Evolutionary conservation across 2,329 filamentous ascomycete genomes (phyloP).

Genomic region (Clarireedia homoeocarpa): DNA sequence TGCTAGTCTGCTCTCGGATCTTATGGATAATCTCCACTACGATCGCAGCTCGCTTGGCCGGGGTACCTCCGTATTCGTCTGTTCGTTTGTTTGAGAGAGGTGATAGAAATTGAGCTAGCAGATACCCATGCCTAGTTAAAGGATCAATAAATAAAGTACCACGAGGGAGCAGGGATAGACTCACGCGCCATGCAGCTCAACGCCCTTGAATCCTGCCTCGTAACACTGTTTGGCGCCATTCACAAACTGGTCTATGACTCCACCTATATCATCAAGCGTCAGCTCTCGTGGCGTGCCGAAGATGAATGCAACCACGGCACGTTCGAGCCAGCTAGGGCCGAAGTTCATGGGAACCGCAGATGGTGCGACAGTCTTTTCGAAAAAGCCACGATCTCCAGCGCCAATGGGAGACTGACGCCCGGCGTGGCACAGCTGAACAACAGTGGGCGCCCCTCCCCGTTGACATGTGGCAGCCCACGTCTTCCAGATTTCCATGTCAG

Average conservation of each 20-base stretch:
- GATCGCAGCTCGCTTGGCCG: conserved; percentile 62
- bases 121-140: conserved; percentile 53
- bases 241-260: conserved; percentile 37
- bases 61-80: conserved; percentile 59
- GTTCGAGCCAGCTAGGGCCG: conserved; percentile 32
- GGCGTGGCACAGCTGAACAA: conserved; percentile 42
- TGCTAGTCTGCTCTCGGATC: conserved; percentile 35
- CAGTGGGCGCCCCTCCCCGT: conserved; percentile 30
- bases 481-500: conserved; percentile 31
- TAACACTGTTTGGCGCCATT: conserved; percentile 41
- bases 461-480: conserved; percentile 30
- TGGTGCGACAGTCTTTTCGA: conserved; percentile 36
- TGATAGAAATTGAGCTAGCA: conserved; percentile 62
- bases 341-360: conserved; percentile 37
- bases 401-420: conserved; percentile 37
- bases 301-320: conserved; percentile 25
- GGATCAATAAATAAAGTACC: conserved; percentile 24
- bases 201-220: conserved; percentile 44
- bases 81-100: conserved; percentile 60
- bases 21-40: conserved; percentile 59
- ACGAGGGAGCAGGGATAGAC: conserved; percentile 30
- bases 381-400: conserved; percentile 31
- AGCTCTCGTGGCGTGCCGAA: conserved; percentile 51
- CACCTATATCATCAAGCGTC: conserved; percentile 41
- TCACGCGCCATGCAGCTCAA: conserved; percentile 37